Conservation (phyloP, 2,329 filamentous ascomycete genomes). For the Albifimbria verrucaria region DNA sequence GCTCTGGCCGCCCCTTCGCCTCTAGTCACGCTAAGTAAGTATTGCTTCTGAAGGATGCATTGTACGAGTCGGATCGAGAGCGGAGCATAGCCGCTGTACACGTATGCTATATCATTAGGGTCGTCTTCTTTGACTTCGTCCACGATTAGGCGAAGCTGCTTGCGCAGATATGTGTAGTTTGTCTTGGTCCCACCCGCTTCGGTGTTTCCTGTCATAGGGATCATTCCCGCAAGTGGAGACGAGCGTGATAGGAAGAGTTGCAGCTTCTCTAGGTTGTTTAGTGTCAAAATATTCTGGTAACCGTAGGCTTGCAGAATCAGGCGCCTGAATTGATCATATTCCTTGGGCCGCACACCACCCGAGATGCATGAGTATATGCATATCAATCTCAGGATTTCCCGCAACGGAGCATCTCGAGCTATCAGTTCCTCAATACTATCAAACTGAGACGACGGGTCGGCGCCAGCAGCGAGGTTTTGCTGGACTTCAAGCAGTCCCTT, state of each 20-base stretch:
- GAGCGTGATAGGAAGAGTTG: constrained; percentile 77
- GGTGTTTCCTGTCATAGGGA: constrained; percentile 64
- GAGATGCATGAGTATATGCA: constrained; percentile 90
- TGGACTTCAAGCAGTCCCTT: constrained; percentile 87
- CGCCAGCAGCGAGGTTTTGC: constrained; percentile 88
- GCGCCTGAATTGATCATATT: constrained; percentile 85
- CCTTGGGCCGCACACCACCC: constrained; percentile 82
- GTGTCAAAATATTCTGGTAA: constrained; percentile 88
- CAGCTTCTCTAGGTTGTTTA: constrained; percentile 84
- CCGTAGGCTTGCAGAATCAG: constrained; percentile 90
- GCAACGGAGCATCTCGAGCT: constrained; percentile 74
- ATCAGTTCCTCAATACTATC: constrained; percentile 95
- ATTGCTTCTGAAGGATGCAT: constrained; percentile 86
- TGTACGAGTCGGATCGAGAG: constrained; percentile 89
- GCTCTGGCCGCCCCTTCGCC: constrained; percentile 45
- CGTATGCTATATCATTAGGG: constrained; percentile 93
- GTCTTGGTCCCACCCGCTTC: constrained; percentile 66
- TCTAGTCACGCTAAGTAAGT: constrained; percentile 67
- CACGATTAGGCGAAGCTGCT: constrained; percentile 82
- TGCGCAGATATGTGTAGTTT: constrained; percentile 86
- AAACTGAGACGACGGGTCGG: constrained; percentile 84
- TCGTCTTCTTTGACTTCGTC: constrained; percentile 96
- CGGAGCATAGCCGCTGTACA: constrained; percentile 95
- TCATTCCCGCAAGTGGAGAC: constrained; percentile 75
- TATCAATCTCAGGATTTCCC: constrained; percentile 78